Evolutionary conservation across 257 asterid genomes (phyloP), one percentile per base, ranked within the genome.

Genomic region (Nicotiana undulata): DNA sequence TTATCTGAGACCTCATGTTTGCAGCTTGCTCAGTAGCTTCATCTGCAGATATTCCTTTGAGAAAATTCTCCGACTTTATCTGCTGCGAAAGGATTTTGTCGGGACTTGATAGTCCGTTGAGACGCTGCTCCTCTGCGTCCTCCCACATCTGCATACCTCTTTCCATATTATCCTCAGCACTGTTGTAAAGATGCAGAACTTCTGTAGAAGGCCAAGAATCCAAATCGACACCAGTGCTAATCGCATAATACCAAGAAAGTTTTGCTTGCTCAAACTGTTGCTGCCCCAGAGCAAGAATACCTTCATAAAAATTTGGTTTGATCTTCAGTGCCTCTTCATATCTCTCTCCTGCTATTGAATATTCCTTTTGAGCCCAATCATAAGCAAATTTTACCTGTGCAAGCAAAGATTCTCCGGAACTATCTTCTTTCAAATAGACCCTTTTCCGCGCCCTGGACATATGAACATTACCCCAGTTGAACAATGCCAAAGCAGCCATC

Each of bases 231-330:
- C 86, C 68, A 24, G 86, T 87, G 37, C 93, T 88, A 46, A 88
- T 76, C 17, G 92, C 92, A 70, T 87, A 89, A 81, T 92, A 92
- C 97, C 97, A 94, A 28, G 92, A 90, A 79, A 92, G 95, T 65
- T 92, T 94, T 67, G 97, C 98, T 86, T 85, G 91, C 89, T 94
- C 98, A 72, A 91, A 94, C 80, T 89, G 94, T 76, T 92, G 94
- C 84, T 88, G 95, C 76, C 94, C 97, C 8, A 91, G 87, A 79
- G 97, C 98, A 5, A 94, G 82, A 85, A 90, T 63, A 26, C 89
- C 94, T 86, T 94, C 98, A 31, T 94, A 90, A 81, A 91, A 89
- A 84, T 92, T 55, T 2, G 97, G 92, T 76, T 90, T 87, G 37
- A 92, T 88, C 76, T 64, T 83, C 63, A 94, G 84, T 26, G 97